Base-by-base conservation (phyloP, 306 rosid genomes). In the Cercis canadensis region DNA sequence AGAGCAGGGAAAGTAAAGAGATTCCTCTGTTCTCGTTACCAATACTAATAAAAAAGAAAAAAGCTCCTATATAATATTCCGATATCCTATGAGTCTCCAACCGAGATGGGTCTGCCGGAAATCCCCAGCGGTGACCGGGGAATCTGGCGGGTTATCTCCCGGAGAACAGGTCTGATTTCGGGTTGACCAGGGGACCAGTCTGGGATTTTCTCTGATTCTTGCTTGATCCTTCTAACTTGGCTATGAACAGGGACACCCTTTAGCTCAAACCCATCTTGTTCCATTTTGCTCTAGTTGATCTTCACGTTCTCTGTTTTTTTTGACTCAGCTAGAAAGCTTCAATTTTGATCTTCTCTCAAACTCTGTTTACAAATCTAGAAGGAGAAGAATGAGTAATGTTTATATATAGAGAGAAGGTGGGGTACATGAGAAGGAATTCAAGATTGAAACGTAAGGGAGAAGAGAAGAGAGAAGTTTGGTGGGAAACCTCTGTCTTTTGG, bases 101-200 rank as follows among this genome's bases (percentile, higher is more conserved):
- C 92, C 0, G 85, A 86, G 57, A 86, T 79, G 7, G 89, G 80
- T 44, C 66, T 55, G 72, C 82, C 57, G 17, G 96, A 88, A 9
- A 69, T 74, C 12, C 98, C 98, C 65, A 92, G 72, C 70, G 96
- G 98, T 7, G 98, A 92, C 19, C 92, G 86, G 10, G 96, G 86
- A 59, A 85, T 66, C 69, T 69, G 96, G 53, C 90, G 81, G 32
- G 72, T 54, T 0, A 87, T 69, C 19, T 86, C 93, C 47, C 86
- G 67, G 19, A 86, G 76, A 46, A 66, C 84, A 5, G 80, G 84
- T 76, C 82, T 85, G 17, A 85, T 65, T 86, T 91, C 90, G 1
- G 88, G 83, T 62, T 88, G 78, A 2, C 73, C 87, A 6, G 87
- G 80, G 36, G 79, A 53, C 95, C 80, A 75, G 32, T 91, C 97